Evolutionary conservation across 1,139 yeast species (phyloP).

Genomic region (Arxiozyma slooffiae): DNA sequence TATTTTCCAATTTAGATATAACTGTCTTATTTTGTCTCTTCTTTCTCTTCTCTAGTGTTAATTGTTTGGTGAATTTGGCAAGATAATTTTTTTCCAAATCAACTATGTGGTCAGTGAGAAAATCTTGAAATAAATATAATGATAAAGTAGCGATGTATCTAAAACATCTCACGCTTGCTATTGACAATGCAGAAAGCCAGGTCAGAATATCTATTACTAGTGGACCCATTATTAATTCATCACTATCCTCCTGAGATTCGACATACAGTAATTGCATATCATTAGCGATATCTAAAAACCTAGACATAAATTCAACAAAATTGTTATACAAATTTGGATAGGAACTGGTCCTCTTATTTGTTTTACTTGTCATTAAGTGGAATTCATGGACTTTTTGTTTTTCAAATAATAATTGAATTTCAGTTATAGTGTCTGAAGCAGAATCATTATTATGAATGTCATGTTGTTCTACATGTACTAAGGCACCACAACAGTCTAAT

Average conservation of each 20-base stretch:
- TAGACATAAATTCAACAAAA: constrained; percentile 46
- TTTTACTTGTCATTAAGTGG: constrained; percentile 51
- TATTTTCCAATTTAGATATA: constrained; percentile 38
- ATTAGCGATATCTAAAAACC: constrained; percentile 45
- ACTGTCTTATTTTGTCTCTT: constrained; percentile 33
- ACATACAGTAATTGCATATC: constrained; percentile 56
- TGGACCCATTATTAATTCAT: constrained; percentile 26
- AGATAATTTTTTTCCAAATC: constrained; percentile 35
- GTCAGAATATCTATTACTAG: constrained; percentile 53
- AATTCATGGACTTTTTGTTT: constrained; percentile 62
- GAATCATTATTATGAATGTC: constrained; percentile 70
- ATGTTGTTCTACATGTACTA: constrained; percentile 58
- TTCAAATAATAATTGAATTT: constrained; percentile 55
- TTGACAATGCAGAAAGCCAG: constrained; percentile 69
- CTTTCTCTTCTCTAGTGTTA: constrained; percentile 31
- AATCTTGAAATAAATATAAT: constrained; percentile 50
- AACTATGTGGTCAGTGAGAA: constrained; percentile 45
- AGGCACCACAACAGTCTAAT: constrained; percentile 60
- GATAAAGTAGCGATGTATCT: constrained; percentile 59
- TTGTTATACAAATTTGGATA: constrained; percentile 48
- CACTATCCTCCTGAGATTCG: constrained; percentile 29
- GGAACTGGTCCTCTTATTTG: constrained; percentile 27
- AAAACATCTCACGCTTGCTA: constrained; percentile 61
- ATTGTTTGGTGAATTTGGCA: constrained; percentile 31
- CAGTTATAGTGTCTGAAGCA: constrained; percentile 64